Base-by-base conservation (phyloP, 805 yeast species). In the Ogataea trehalophila region DNA sequence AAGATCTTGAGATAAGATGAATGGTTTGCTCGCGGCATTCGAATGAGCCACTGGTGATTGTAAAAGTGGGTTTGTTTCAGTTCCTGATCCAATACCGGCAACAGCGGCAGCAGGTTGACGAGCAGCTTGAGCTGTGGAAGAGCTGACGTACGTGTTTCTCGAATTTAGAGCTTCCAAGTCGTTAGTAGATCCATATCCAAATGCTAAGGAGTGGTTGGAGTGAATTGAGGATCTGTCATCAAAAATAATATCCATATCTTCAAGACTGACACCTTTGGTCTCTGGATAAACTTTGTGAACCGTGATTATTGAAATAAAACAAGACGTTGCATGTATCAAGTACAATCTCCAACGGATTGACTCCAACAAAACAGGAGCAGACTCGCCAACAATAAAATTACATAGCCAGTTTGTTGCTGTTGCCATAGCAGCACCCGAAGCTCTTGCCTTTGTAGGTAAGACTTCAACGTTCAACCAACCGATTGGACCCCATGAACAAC, bases 341-440 rank as follows among this genome's bases (percentile, higher is more conserved):
- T 91, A 90, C 45, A 94, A 73, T 49, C 82, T 74, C 95, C 96
- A 91, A 31, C 77, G 73, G 57, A 90, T 86, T 6, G 68, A 46
- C 56, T 85, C 95, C 59, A 89, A 83, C 48, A 90, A 73, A 23
- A 89, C 78, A 2, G 97, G 97, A 0, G 96, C 87, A 79, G 86
- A 78, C 66, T 87, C 94, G 13, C 97, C 97, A 26, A 90, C 97
- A 34, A 91, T 69, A 72, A 89, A 91, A 68, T 90, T 90, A 71
- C 88, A 90, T 6, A 87, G 76, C 97, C 97, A 90, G 64, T 90
- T 91, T 5, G 95, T 79, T 1, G 96, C 96, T 1, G 97, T 90
- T 0, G 95, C 85, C 52, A 88, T 70, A 2, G 95, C 87, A 0
- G 96, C 95, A 49, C 96, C 96, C 57, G 89, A 86, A 4, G 96